Evolutionary conservation across 805 yeast species (phyloP).

Genomic region (Candida yuanshanica): DNA sequence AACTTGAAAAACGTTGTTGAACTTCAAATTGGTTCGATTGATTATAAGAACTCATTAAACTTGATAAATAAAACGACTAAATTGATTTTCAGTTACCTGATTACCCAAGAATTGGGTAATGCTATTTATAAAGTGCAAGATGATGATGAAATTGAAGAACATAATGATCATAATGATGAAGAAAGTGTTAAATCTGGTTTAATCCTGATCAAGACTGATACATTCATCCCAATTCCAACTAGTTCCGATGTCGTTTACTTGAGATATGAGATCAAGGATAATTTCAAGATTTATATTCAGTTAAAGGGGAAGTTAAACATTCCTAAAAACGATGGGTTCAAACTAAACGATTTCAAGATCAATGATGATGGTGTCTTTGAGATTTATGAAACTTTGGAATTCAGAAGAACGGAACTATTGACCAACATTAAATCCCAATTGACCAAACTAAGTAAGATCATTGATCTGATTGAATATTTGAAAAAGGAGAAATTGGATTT

Average conservation of each 20-base stretch:
- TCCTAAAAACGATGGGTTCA: slow-evolving; percentile 5
- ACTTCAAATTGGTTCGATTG: slow-evolving; percentile 13
- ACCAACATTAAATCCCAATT: slow-evolving; percentile 12
- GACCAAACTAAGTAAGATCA: slow-evolving; percentile 18
- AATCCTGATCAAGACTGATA: slow-evolving; percentile 29
- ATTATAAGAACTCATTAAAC: slow-evolving; percentile 15
- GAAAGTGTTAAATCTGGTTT: slow-evolving; percentile 5
- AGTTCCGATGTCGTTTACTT: slow-evolving; percentile 31
- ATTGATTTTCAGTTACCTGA: background rate
- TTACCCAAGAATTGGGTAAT: background rate
- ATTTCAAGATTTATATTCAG: slow-evolving; percentile 4
- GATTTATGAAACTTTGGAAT: slow-evolving; percentile 14
- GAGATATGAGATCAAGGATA: slow-evolving; percentile 9
- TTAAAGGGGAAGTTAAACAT: background rate
- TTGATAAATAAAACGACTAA: slow-evolving; percentile 1
- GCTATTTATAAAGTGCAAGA: slow-evolving; percentile 1
- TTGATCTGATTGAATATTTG: slow-evolving; percentile 21
- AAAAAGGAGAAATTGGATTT: slow-evolving; percentile 17
- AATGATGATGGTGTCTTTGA: slow-evolving; percentile 17
- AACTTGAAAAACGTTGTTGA: slow-evolving; percentile 6
- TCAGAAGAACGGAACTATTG: slow-evolving; percentile 12
- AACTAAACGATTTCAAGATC: slow-evolving; percentile 16
- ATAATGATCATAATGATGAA: slow-evolving; percentile 6
- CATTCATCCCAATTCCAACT: slow-evolving; percentile 31
- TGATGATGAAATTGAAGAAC: slow-evolving; percentile 7